These are phyloP conservation scores for Aureobasidium sp. DNA, from an alignment of 2,329 filamentous ascomycete species.

Conservation along the genomic window DNA sequence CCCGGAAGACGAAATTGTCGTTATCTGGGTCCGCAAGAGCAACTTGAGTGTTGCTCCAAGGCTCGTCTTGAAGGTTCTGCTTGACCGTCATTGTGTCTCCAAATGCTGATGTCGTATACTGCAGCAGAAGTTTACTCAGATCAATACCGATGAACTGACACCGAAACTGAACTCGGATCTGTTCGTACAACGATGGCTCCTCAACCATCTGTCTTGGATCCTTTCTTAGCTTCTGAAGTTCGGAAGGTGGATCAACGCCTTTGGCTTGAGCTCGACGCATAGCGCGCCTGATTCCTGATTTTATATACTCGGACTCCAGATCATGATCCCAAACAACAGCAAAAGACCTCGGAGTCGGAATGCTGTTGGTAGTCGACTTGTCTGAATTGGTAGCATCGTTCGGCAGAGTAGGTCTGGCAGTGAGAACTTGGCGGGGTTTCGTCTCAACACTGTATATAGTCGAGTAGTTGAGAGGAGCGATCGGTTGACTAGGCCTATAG, in stretches of 20 bases:
- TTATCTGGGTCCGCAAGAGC: background rate
- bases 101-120: background rate
- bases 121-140: background rate
- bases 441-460: background rate
- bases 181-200: background rate
- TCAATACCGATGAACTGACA: background rate
- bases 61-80: background rate
- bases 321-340: background rate
- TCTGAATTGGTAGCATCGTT: background rate
- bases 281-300: background rate
- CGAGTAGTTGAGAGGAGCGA: background rate
- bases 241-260: background rate
- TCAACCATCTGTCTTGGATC: background rate
- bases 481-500: background rate
- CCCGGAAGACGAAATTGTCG: background rate
- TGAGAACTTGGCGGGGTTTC: background rate
- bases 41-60: background rate
- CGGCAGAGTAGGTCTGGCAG: background rate
- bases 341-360: background rate
- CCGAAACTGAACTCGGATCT: background rate
- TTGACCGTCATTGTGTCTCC: background rate
- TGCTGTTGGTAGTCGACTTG: background rate
- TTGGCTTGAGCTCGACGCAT: background rate
- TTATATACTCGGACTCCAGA: background rate
- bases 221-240: background rate